Conservation (phyloP, 345 rosid species). For the Microthlaspi erraticum region DNA sequence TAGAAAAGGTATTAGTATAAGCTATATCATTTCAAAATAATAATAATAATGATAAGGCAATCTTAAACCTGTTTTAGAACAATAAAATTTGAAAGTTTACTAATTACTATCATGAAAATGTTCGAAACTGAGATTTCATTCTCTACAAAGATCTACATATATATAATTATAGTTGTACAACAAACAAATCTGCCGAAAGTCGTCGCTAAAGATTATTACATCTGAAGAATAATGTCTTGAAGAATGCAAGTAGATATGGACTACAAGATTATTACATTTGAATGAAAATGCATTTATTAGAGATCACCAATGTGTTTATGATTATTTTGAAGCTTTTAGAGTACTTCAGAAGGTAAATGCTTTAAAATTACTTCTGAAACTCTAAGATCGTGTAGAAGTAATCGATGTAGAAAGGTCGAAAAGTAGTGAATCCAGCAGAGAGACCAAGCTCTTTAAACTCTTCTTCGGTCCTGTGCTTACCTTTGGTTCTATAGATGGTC, state of each 20-base stretch:
- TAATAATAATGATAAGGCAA: background rate
- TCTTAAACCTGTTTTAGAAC: background rate
- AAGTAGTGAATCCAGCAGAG: constrained; percentile 63
- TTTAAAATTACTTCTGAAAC: constrained; percentile 62
- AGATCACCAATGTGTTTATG: constrained; percentile 6
- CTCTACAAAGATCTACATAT: too few species aligned
- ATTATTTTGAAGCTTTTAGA: background rate
- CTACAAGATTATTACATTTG: constrained; percentile 4
- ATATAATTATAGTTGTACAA: too few species aligned
- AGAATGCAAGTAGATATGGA: background rate
- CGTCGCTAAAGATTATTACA: too few species aligned
- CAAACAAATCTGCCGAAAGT: too few species aligned
- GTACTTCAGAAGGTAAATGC: background rate
- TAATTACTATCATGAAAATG: constrained; percentile 4
- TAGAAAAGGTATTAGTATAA: constrained; percentile 2
- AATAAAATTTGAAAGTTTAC: background rate
- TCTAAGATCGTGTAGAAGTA: constrained; percentile 73
- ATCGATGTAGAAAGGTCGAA: constrained; percentile 59
- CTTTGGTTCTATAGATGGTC: constrained; percentile 81
- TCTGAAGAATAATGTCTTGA: too few species aligned
- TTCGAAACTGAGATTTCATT: too few species aligned
- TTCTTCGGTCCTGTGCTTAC: constrained; percentile 77
- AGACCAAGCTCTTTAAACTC: constrained; percentile 71
- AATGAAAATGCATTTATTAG: constrained; percentile 20
- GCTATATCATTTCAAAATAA: too few species aligned